A percentile compares a stretch with the other conserved stretches of the same genome.
These are phyloP conservation scores for Brettanomyces sp. DNA, from an alignment of 805 yeast genomes.

Conservation along the genomic window DNA sequence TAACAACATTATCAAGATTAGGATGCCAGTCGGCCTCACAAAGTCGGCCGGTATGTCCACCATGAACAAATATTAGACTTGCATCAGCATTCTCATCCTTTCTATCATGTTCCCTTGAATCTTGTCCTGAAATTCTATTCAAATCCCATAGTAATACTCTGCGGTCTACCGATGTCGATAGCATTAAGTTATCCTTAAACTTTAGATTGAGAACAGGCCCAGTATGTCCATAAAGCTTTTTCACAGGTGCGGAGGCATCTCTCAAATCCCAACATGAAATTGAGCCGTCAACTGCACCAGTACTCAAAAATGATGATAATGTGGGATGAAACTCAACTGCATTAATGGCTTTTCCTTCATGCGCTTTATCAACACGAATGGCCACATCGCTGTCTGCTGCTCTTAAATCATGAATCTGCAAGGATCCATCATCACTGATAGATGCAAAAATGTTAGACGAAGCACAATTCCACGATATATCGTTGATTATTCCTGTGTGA, in stretches of 20 bases:
- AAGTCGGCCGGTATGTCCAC: slow-evolving; percentile 72
- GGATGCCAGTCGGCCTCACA: slow-evolving; percentile 66
- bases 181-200: slow-evolving; percentile 39
- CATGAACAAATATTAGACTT: slow-evolving; percentile 70
- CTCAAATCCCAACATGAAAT: slow-evolving; percentile 70
- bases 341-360: slow-evolving; percentile 50
- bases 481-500: slow-evolving; percentile 57
- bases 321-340: slow-evolving; percentile 58
- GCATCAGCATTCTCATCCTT: slow-evolving; percentile 60
- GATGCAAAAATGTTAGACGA: slow-evolving; percentile 49
- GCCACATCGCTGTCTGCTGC: slow-evolving; percentile 20
- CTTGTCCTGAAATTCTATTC: slow-evolving; percentile 42
- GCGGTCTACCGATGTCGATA: slow-evolving; percentile 57
- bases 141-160: slow-evolving; percentile 73
- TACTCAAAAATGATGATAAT: slow-evolving; percentile 47
- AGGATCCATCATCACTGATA: slow-evolving; percentile 56
- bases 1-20: slow-evolving; percentile 42
- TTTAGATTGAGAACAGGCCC: slow-evolving; percentile 46
- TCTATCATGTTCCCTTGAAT: slow-evolving; percentile 42
- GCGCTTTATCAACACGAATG: slow-evolving; percentile 39
- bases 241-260: slow-evolving; percentile 45
- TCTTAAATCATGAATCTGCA: slow-evolving; percentile 56
- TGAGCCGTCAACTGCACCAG: slow-evolving; percentile 73
- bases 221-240: slow-evolving; percentile 61
- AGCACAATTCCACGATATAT: slow-evolving; percentile 46